Evolutionary conservation across 495 filamentous ascomycete genomes (phyloP), one percentile per base, ranked within the genome.

Genomic region (Umbilicaria muhlenbergii): DNA sequence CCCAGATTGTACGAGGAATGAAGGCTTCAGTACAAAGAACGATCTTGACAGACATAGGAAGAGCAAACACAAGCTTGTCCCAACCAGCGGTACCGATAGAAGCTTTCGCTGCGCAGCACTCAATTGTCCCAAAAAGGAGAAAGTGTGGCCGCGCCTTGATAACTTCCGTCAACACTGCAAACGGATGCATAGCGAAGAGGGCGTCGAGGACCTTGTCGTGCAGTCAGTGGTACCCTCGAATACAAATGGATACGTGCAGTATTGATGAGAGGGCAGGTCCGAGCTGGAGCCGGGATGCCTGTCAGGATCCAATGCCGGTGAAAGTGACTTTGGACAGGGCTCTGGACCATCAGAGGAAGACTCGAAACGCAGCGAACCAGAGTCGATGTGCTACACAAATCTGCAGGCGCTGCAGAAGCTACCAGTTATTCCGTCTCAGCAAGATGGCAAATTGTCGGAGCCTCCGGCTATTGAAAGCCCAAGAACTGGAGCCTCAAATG

Each of bases 161-260:
- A 98, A 98, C 50, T 98, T 95, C 60, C 78, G 77, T 53, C 78
- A 82, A 44, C 91, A 98, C 52, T 67, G 93, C 36, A 71, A 69
- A 44, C 75, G 82, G n/a, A 80, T 91, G 55, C 89, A 98, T 60
- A 55, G 58, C 16, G 66, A 71, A 3, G 63, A 71, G 31, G 65
- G 78, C 47, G 51, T 69, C 2, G 66, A 72, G 5, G 49, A 57
- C 12, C 67, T 81, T 17, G 57, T 77, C 39, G 63, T 62, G 42
- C 69, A 56, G 81, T 81, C 61, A 53, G 67, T 51, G 16, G 16
- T 48, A 21, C 28, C 46, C 36, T 50, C 48, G 39, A 50, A 28
- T 34, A 43, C 13, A 12, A 34, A 32, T 5, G 41, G 19, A 38
- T 32, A 19, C 40, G 39, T 21, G 34, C 18, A 48, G 39, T 50